Conservation (phyloP, 169 alveolate genomes). For the Plasmodium yoelii region DNA sequence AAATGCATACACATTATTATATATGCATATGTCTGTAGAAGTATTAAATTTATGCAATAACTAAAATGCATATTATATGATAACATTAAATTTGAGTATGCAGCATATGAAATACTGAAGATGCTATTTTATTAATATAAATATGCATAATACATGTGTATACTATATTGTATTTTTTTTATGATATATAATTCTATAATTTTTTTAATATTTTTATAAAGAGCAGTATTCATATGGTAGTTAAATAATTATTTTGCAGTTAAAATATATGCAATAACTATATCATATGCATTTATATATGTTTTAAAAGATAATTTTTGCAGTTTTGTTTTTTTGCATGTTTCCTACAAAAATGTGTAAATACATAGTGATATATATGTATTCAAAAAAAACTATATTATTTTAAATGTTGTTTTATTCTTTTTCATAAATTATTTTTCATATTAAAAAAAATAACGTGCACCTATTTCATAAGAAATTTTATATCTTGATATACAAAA, state of each 20-base stretch:
- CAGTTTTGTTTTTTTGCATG: background rate
- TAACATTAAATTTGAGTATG: background rate
- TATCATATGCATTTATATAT: constrained; percentile 12
- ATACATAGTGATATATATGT: constrained; percentile 30
- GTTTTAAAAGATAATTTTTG: background rate
- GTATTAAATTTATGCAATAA: no score
- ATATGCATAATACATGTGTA: background rate
- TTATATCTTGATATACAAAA: constrained; percentile 6
- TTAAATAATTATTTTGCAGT: constrained; percentile 1
- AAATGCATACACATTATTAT: background rate
- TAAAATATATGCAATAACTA: background rate
- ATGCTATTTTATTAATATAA: no score
- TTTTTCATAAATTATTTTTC: no score
- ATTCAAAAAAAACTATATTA: constrained; percentile 36
- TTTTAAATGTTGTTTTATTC: background rate
- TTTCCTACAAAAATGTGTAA: constrained; percentile 3
- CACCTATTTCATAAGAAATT: constrained; percentile 24
- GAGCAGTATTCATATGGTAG: constrained; percentile 1
- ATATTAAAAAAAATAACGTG: constrained; percentile 23
- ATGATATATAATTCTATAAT: constrained; percentile 36
- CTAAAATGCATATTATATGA: background rate
- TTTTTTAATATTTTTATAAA: background rate
- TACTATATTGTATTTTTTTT: no score
- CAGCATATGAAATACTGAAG: no score
- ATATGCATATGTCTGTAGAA: background rate